Evolutionary conservation across 768 basidiomycete species (phyloP), one percentile per base, ranked within the genome.

Genomic region (Cystobasidium tubakii): DNA sequence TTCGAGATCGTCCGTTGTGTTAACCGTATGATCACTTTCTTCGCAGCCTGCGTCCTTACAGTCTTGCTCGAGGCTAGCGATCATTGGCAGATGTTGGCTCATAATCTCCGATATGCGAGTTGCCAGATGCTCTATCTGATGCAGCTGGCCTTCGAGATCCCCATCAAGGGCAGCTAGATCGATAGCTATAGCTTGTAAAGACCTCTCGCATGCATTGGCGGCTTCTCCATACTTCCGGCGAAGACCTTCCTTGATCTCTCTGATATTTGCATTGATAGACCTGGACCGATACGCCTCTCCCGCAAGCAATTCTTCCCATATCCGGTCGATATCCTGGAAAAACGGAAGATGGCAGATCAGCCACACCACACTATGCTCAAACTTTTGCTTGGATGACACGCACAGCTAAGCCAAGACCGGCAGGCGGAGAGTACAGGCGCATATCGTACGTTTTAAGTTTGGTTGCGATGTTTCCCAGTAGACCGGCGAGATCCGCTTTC

Each of bases 11-110:
- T 91, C 89, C 75, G 85, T 87, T 2, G 90, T 91, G 79, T 94
- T 89, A 1, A 95, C 87, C 0, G 92, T 95, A 80, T 94, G 90
- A 80, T 98, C 95, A 79, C 96, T 97, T 81, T 96, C 94, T 79
- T 98, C 95, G 6, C 97, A 89, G 75, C 98, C 96, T 12, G 93
- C 94, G 7, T 87, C 86, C 1, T 82, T 82, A 81, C 94, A 96
- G 66, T 89, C 89, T 0, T 84, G 84, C 77, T 97, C 91, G 0
- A 88, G 88, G 0, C 80, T 83, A 0, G 83, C 83, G 12, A 95
- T 87, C 62, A 34, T 19, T 6, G 55, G 70, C 17, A 75, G 63
- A 3, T 33, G 29, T 9, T 73, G 27, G 21, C 19, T 27, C n/a
- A 34, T n/a, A 21, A 75, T 54, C 1, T 29, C 23, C 4, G 29